These are phyloP conservation scores for Chrysosphaeria jannelii DNA, from an alignment of 2,329 filamentous ascomycete species.

Conservation along the genomic window DNA sequence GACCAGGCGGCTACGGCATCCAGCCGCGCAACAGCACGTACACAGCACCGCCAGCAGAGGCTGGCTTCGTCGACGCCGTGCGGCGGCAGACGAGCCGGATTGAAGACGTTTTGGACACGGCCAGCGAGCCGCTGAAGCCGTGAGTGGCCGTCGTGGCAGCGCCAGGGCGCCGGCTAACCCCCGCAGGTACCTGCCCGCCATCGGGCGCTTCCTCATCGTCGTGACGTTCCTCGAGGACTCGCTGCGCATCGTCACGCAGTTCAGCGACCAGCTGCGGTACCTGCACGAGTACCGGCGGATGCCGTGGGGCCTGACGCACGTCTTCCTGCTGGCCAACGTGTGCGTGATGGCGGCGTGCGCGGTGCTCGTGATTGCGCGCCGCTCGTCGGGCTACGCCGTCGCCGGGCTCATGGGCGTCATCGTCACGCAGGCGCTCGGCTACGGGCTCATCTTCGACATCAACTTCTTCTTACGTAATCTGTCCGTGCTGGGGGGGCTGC, in stretches of 20 bases:
- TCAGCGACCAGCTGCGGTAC: constrained; percentile 80
- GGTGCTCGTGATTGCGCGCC: constrained; percentile 63
- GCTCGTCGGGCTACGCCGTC: constrained; percentile 80
- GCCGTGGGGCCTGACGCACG: constrained; percentile 59
- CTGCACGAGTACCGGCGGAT: constrained; percentile 81
- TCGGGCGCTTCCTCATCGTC: constrained; percentile 91
- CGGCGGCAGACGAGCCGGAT: constrained; percentile 94
- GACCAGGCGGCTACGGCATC: too few species aligned
- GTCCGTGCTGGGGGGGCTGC: constrained; percentile 80
- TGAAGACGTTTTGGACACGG: constrained; percentile 66
- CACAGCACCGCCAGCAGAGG: too few species aligned
- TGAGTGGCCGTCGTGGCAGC: too few species aligned
- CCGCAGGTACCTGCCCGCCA: constrained; percentile 84
- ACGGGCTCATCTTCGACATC: constrained; percentile 92
- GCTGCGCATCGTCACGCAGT: constrained; percentile 88
- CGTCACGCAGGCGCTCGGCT: constrained; percentile 75
- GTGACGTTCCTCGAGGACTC: constrained; percentile 97
- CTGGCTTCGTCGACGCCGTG: constrained; percentile 65
- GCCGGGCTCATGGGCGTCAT: constrained; percentile 73
- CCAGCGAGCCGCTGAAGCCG: constrained; percentile 84
- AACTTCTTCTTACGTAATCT: constrained; percentile 99
- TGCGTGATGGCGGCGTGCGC: constrained; percentile 65
- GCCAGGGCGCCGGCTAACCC: too few species aligned
- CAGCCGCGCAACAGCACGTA: too few species aligned
- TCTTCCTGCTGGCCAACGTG: constrained; percentile 80